Evolutionary conservation across 1,139 yeast genomes (phyloP).

Genomic region (Tardiomyces depauwii): DNA sequence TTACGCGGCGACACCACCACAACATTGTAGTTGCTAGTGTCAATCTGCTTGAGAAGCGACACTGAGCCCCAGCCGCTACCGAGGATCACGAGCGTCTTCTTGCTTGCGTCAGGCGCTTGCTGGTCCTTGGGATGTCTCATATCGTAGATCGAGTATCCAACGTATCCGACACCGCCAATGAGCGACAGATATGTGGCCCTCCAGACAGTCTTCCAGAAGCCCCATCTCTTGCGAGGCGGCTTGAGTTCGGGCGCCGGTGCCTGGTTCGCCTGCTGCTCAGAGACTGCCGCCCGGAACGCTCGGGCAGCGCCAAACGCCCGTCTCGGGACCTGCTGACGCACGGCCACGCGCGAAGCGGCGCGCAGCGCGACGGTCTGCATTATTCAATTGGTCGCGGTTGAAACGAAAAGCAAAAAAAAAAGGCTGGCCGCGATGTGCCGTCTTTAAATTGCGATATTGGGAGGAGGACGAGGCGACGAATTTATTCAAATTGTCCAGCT

Average conservation of each 20-base stretch:
- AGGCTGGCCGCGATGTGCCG: no score
- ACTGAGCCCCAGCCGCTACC: conserved; percentile 93
- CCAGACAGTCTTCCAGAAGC: conserved; percentile 23
- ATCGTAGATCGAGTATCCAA: conserved; percentile 25
- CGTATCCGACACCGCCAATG: conserved; percentile 20
- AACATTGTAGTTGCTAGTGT: conserved; percentile 78
- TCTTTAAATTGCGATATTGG: no score
- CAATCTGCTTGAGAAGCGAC: conserved; percentile 63
- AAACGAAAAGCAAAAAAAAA: no score
- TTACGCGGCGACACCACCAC: conserved; percentile 88
- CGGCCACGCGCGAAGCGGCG: no score
- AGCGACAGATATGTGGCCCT: conserved; percentile 21
- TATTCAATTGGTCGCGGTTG: no score
- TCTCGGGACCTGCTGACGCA: no score
- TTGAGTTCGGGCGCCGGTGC: background rate
- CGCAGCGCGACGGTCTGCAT: no score
- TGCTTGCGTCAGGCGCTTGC: conserved; percentile 32
- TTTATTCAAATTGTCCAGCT: no score
- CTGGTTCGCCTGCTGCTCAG: no score
- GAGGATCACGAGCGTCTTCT: conserved; percentile 78
- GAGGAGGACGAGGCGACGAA: no score
- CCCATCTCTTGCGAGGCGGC: conserved; percentile 6
- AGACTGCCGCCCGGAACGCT: no score
- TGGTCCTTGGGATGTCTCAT: conserved; percentile 29
- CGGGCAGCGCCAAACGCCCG: no score